These are phyloP conservation scores for Lachancea quebecensis DNA, from an alignment of 805 yeast genomes.

Conservation along the genomic window DNA sequence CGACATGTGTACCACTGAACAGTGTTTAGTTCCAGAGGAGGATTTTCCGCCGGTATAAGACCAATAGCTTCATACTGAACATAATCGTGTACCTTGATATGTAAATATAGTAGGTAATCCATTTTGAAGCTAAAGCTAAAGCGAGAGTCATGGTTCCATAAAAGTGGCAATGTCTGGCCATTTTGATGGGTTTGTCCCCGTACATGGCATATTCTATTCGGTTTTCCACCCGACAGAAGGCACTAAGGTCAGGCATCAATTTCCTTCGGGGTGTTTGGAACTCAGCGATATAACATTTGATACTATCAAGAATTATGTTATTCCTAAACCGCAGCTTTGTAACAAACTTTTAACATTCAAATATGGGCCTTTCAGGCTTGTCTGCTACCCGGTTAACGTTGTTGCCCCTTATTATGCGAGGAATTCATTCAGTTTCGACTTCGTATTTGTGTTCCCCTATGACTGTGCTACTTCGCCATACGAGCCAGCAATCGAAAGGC, in stretches of 20 bases:
- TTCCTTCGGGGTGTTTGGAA: conserved; percentile 56
- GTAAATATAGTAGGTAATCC: too few species aligned
- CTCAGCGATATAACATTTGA: conserved; percentile 62
- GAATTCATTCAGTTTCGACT: conserved; percentile 87
- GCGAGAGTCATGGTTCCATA: not conserved
- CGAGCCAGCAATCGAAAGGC: conserved; percentile 74
- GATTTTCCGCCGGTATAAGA: conserved; percentile 14
- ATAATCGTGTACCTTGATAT: not conserved
- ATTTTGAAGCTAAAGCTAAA: not conserved
- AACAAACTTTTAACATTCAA: conserved; percentile 72
- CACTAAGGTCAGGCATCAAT: conserved; percentile 83
- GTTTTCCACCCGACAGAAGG: conserved; percentile 96
- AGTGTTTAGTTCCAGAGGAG: conserved; percentile 29
- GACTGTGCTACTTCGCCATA: conserved; percentile 77
- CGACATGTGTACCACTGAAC: conserved; percentile 27
- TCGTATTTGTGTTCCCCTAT: conserved; percentile 84
- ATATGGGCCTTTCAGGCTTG: conserved; percentile 59
- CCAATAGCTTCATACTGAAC: not conserved
- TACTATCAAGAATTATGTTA: conserved; percentile 78
- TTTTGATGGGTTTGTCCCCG: conserved; percentile 75
- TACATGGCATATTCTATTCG: conserved; percentile 79
- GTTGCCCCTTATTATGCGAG: conserved; percentile 71
- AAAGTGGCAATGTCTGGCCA: conserved; percentile 17
- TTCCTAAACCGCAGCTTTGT: conserved; percentile 90
- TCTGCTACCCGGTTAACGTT: conserved; percentile 86